These are phyloP conservation scores for Bothia castanella DNA, from an alignment of 1,284 basidiomycete species.

Conservation along the genomic window DNA sequence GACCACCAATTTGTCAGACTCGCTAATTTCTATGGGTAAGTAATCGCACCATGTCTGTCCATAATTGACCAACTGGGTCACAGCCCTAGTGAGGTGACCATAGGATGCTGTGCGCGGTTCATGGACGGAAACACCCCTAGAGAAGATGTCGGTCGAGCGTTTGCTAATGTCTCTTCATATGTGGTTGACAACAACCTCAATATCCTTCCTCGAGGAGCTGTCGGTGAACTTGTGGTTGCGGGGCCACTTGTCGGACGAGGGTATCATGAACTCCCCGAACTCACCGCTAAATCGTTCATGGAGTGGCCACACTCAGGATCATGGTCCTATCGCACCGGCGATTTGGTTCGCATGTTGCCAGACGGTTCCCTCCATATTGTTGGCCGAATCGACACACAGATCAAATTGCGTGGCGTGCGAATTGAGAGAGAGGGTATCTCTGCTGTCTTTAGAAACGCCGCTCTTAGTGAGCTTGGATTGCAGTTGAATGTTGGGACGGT, in stretches of 20 bases:
- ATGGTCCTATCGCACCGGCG: slow-evolving; percentile 51
- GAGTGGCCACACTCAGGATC: slow-evolving; percentile 41
- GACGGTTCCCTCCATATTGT: slow-evolving; percentile 51
- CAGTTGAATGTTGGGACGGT: slow-evolving; percentile 43
- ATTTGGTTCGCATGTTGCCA: slow-evolving; percentile 52
- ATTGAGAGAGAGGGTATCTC: slow-evolving; percentile 54
- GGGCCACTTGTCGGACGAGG: slow-evolving; percentile 52
- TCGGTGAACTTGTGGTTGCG: slow-evolving; percentile 51
- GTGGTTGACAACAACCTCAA: slow-evolving; percentile 40
- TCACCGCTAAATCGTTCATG: slow-evolving; percentile 47
- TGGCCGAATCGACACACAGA: slow-evolving; percentile 54
- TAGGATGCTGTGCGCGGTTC: slow-evolving; percentile 48
- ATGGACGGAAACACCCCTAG: slow-evolving; percentile 42
- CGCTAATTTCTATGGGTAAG: slow-evolving; percentile 51
- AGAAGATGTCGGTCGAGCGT: slow-evolving; percentile 43
- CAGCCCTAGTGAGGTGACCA: slow-evolving; percentile 46
- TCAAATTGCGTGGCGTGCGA: slow-evolving; percentile 53
- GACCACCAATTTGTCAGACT: slow-evolving; percentile 42
- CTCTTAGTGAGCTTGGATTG: slow-evolving; percentile 25
- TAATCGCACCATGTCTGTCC: slow-evolving; percentile 12
- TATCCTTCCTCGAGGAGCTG: slow-evolving; percentile 43
- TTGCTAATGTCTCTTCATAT: slow-evolving; percentile 38
- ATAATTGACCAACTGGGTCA: not conserved
- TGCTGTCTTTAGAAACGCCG: slow-evolving; percentile 42
- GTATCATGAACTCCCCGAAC: slow-evolving; percentile 45